Evolutionary conservation across 2,329 filamentous ascomycete genomes (phyloP), one percentile per base, ranked within the genome.

Genomic region (Cladosporium sp.): DNA sequence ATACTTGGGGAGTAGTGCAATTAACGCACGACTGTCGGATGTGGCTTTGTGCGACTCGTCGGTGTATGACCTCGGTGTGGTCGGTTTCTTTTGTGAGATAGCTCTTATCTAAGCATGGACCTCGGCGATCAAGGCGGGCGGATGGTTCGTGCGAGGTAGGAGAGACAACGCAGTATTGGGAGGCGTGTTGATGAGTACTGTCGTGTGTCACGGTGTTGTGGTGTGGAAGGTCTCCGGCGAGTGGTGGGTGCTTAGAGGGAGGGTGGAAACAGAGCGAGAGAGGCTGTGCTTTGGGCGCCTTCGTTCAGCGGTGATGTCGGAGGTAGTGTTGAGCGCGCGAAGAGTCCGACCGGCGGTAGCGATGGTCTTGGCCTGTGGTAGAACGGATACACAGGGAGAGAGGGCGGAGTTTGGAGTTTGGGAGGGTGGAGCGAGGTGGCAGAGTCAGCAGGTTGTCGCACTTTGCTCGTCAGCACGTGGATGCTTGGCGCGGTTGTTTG

Each of bases 1-100:
- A 91, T 91, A 51, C 24, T 47, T 19, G 29, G 8, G 20, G 7
- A 38, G 38, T 47, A 15, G 29, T 43, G 18, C 34, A 17, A 20
- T 45, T 27, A n/a, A 29, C 32, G 12, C 27, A 43, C 24, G 27
- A 32, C 20, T 29, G 7, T 5, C 22, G 19, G 7, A 38, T 39
- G 24, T n/a, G 18, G 37, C 56, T 30, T 32, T 27, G n/a, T 19
- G 29, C 32, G 8, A 19, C 17, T 30, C 20, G 32, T 12, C 17
- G n/a, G 20, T 8, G 20, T 19, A 9, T 29, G 17, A 9, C 4
- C 9, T 27, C 9, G 22, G 22, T 27, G 22, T 27, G 22, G n/a
- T n/a, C n/a, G n/a, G n/a, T 27, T 27, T 27, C 22, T 27, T 4
- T 20, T 38, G 3, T 8, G 11, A n/a, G n/a, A 30, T n/a, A 17